phyloP scores from a whole-genome alignment of 2,329 filamentous ascomycete genomes.

The Epichloe scottii region DNA sequence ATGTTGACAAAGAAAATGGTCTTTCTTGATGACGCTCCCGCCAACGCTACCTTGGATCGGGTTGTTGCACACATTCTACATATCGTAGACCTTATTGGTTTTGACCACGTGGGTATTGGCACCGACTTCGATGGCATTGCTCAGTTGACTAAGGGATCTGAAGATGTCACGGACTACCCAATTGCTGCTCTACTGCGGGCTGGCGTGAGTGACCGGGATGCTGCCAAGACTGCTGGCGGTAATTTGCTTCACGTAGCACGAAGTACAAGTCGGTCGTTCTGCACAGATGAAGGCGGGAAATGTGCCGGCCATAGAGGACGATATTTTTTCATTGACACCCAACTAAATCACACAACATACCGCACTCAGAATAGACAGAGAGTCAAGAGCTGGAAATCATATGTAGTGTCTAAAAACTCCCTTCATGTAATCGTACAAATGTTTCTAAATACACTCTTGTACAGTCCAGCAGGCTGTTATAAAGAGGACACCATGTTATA shows the following conservation, averaged over 20 bases:
- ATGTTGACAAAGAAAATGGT: conserved; percentile 44
- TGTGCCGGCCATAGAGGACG: conserved; percentile 39
- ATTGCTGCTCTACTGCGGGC: conserved; percentile 61
- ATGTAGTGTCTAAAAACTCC: background rate
- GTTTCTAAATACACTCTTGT: conserved; percentile 19
- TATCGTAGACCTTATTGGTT: conserved; percentile 74
- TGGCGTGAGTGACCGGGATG: conserved; percentile 64
- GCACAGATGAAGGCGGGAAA: conserved; percentile 48
- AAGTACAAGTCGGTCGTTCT: conserved; percentile 62
- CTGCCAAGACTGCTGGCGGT: conserved; percentile 60
- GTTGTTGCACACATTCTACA: conserved; percentile 72
- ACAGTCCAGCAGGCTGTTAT: conserved; percentile 8
- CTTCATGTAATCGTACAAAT: conserved; percentile 15
- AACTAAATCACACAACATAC: background rate
- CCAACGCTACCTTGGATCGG: conserved; percentile 61
- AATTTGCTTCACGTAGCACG: conserved; percentile 76
- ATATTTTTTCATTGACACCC: background rate
- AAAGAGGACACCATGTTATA: background rate
- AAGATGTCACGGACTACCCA: conserved; percentile 77
- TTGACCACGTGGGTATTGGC: conserved; percentile 75
- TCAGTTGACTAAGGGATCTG: conserved; percentile 56
- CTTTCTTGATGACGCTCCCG: conserved; percentile 58
- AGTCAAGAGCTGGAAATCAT: background rate
- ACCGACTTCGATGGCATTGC: conserved; percentile 79
- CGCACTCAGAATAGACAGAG: background rate